Conservation (phyloP, 2,329 filamentous ascomycete genomes). For the Cercospora sp. region DNA sequence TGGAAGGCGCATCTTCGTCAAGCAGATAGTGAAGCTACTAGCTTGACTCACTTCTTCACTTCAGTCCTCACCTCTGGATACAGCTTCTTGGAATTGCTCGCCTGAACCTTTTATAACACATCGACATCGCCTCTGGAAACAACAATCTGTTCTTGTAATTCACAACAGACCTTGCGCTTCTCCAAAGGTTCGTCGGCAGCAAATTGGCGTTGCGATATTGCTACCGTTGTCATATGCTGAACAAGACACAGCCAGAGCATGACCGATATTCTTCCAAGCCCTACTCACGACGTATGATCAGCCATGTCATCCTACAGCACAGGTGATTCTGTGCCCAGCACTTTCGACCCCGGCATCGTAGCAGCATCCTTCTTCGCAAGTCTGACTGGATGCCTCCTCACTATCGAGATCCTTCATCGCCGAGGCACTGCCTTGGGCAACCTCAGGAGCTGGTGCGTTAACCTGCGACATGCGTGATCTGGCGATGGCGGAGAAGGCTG, state of each 20-base stretch:
- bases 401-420: conserved; percentile 77
- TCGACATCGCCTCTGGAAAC: background rate
- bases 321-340: conserved; percentile 38
- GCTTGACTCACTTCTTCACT: background rate
- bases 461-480: background rate
- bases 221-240: background rate
- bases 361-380: conserved; percentile 69
- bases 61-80: background rate
- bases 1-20: background rate
- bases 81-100: background rate
- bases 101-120: background rate
- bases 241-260: background rate
- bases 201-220: background rate
- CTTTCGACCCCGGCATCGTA: conserved; percentile 60
- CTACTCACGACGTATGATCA: background rate
- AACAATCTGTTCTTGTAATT: background rate
- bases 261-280: background rate
- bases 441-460: conserved; percentile 36
- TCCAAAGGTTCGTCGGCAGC: background rate
- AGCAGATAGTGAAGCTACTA: background rate
- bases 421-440: conserved; percentile 35
- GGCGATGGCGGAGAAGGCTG: conserved; percentile 6
- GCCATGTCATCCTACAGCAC: conserved; percentile 8
- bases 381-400: conserved; percentile 73
- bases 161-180: background rate